These are phyloP conservation scores for Leersia perrieri DNA, from an alignment of 176 grass and related monocot genomes.

Conservation along the genomic window DNA sequence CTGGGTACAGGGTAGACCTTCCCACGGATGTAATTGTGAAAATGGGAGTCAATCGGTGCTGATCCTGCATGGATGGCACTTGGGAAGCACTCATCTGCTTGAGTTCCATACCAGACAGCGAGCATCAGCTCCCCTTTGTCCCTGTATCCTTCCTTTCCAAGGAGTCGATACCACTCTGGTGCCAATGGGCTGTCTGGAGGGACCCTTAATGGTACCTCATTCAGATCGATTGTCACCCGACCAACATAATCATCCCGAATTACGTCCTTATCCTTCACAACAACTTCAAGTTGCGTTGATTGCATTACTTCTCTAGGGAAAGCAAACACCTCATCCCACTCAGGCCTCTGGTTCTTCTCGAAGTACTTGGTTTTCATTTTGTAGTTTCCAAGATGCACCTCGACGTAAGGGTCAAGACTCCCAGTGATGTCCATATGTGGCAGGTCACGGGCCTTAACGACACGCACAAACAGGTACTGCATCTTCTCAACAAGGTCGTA, in stretches of 20 bases:
- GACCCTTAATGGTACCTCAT: constrained; percentile 72
- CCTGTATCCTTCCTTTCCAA: constrained; percentile 76
- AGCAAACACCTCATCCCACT: constrained; percentile 91
- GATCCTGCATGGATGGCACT: constrained; percentile 65
- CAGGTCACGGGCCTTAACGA: constrained; percentile 87
- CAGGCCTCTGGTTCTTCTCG: constrained; percentile 70
- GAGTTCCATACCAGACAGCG: constrained; percentile 86
- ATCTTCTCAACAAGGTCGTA: constrained; percentile 96
- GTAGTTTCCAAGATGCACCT: constrained; percentile 77
- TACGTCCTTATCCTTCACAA: constrained; percentile 75
- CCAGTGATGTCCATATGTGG: constrained; percentile 82
- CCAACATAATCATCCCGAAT: constrained; percentile 65
- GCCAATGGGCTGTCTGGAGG: constrained; percentile 92
- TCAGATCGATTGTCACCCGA: constrained; percentile 55
- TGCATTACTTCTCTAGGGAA: constrained; percentile 75
- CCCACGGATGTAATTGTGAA: constrained; percentile 63
- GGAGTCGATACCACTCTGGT: constrained; percentile 84
- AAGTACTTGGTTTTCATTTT: constrained; percentile 62
- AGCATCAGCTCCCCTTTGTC: constrained; percentile 88
- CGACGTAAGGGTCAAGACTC: constrained; percentile 81
- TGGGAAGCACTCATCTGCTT: constrained; percentile 92
- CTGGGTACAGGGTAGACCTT: constrained; percentile 85
- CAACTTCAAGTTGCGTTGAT: constrained; percentile 50
- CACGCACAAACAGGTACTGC: constrained; percentile 85
- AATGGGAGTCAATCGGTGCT: constrained; percentile 30